Percentiles rank a stretch among this genome's conserved stretches.
Evolutionary conservation across 805 yeast species (phyloP).

Genomic region (Wickerhamomyces tratensis): DNA sequence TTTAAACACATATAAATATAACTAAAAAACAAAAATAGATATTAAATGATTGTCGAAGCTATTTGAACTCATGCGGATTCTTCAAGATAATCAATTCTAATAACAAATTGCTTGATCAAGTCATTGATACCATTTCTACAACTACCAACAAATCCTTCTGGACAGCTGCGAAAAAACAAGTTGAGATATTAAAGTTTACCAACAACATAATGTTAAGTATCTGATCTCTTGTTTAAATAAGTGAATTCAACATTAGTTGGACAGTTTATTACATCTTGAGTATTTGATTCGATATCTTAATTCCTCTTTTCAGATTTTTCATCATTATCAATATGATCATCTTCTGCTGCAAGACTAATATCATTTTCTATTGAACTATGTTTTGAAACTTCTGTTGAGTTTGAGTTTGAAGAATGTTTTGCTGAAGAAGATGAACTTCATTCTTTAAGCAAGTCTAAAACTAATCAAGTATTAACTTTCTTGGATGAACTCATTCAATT

Average conservation of each 20-base stretch:
- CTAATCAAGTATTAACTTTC: too few relatives aligned
- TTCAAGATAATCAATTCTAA: conserved; percentile 21
- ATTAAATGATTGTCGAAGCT: too few relatives aligned
- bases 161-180: conserved; percentile 51
- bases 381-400: too few relatives aligned
- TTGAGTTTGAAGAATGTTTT: too few relatives aligned
- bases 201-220: conserved; percentile 25
- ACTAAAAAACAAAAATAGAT: too few relatives aligned
- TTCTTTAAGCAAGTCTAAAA: too few relatives aligned
- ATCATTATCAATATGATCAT: conserved; percentile 2
- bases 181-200: conserved; percentile 30
- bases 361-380: not conserved
- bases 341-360: too few relatives aligned
- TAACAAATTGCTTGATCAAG: conserved; percentile 20
- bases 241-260: conserved; percentile 1
- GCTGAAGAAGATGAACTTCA: not conserved
- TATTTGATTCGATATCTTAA: too few relatives aligned
- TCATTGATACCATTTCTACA: conserved; percentile 38
- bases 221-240: conserved; percentile 31
- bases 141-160: conserved; percentile 45
- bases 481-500: too few relatives aligned
- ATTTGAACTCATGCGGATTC: conserved; percentile 17
- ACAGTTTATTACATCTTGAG: not conserved
- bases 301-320: conserved; percentile 1
- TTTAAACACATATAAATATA: too few relatives aligned